Conservation (phyloP, 495 filamentous ascomycete species). For the Hypoxylon cercidicola region DNA sequence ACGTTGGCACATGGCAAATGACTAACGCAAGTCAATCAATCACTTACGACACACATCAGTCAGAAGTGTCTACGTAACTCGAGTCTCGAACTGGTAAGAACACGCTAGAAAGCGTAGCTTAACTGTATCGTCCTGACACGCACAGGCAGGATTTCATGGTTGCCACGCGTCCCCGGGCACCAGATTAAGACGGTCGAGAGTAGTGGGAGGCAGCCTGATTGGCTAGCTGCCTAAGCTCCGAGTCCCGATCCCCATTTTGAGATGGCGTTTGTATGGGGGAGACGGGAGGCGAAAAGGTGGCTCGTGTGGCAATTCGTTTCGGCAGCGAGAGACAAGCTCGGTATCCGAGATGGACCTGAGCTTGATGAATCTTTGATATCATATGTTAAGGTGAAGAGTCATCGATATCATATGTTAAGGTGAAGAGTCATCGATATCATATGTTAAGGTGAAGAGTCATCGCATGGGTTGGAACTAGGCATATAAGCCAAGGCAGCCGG, state of each 20-base stretch:
- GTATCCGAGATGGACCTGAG: slow-evolving; percentile 13
- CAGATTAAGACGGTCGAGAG: slow-evolving; percentile 12
- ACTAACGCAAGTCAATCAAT: slow-evolving; percentile 23
- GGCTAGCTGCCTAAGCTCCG: slow-evolving; percentile 9
- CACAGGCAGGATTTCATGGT: slow-evolving; percentile 21
- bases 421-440: too few relatives aligned
- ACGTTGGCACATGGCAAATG: slow-evolving; percentile 30
- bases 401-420: slow-evolving; percentile 6
- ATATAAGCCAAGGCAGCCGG: not conserved
- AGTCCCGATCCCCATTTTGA: slow-evolving; percentile 12
- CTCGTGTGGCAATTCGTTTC: not conserved
- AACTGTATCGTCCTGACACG: not conserved
- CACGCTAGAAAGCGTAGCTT: slow-evolving; percentile 33
- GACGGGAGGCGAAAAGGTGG: slow-evolving; percentile 18
- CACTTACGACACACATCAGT: slow-evolving; percentile 29
- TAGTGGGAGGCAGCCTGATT: slow-evolving; percentile 19
- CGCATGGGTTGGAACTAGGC: slow-evolving; percentile 13
- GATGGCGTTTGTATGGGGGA: slow-evolving; percentile 14
- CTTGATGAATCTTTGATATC: too few relatives aligned
- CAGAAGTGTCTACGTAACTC: slow-evolving; percentile 25
- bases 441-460: slow-evolving; percentile 28
- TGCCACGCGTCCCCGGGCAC: slow-evolving; percentile 36
- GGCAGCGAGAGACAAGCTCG: slow-evolving; percentile 5
- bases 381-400: too few relatives aligned
- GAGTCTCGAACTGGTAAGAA: slow-evolving; percentile 35